These are phyloP conservation scores for Stellera chamaejasme DNA, from an alignment of 345 rosid species.

Conservation along the genomic window DNA sequence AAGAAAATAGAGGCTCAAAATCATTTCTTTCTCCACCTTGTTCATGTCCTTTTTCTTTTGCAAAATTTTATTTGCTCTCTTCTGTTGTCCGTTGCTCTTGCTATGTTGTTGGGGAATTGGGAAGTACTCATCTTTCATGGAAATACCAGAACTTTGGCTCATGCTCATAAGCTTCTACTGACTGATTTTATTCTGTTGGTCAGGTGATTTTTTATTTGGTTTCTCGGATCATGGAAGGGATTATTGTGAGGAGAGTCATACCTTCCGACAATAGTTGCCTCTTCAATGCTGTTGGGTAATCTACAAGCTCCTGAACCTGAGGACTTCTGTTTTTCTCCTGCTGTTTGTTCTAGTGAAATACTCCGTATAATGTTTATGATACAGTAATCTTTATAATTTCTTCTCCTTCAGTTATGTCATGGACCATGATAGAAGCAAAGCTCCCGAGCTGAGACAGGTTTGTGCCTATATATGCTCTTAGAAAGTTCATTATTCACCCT, in stretches of 20 bases:
- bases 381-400: slow-evolving; percentile 1
- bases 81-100: slow-evolving; percentile 6
- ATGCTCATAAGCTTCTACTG: too few species aligned
- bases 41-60: background rate
- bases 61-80: slow-evolving; percentile 10
- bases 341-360: background rate
- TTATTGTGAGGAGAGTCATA: slow-evolving; percentile 72
- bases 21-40: too few species aligned
- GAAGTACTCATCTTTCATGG: too few species aligned
- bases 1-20: too few species aligned
- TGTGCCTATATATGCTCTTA: slow-evolving; percentile 11
- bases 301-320: background rate
- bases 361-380: slow-evolving; percentile 2
- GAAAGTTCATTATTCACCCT: too few species aligned
- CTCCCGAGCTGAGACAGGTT: slow-evolving; percentile 54
- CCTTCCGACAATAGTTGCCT: slow-evolving; percentile 98
- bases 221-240: slow-evolving; percentile 48
- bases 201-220: background rate
- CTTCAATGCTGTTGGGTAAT: slow-evolving; percentile 87
- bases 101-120: background rate
- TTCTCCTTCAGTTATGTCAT: slow-evolving; percentile 54
- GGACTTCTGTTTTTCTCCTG: slow-evolving; percentile 4
- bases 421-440: slow-evolving; percentile 73
- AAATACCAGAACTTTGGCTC: too few species aligned
- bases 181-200: slow-evolving; percentile 18